A percentile compares a stretch with the other conserved stretches of the same genome.
Conservation (phyloP, 1,284 basidiomycete species). For the Puccinia horiana region DNA sequence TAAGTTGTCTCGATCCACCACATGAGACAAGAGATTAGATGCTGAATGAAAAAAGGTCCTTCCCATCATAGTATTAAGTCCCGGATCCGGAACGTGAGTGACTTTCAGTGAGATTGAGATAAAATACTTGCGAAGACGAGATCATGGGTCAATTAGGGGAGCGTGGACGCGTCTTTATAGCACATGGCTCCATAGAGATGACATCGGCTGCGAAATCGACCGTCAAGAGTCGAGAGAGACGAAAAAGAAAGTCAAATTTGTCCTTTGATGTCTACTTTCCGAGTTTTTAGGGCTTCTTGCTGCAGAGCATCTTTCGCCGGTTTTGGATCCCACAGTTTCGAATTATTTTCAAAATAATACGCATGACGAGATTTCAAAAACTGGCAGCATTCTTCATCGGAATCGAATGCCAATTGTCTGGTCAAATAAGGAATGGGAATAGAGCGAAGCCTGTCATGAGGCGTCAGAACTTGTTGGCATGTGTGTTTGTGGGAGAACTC, state of each 20-base stretch:
- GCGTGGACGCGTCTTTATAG: not conserved
- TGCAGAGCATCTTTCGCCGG: conserved; percentile 60
- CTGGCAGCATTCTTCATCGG: conserved; percentile 66
- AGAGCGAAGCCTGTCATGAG: conserved; percentile 69
- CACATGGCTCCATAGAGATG: not conserved
- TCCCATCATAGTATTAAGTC: not conserved
- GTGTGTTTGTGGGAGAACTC: not conserved
- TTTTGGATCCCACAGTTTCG: conserved; percentile 62
- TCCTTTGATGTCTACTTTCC: conserved; percentile 64
- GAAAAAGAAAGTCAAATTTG: conserved; percentile 57
- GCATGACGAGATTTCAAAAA: conserved; percentile 75
- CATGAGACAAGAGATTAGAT: not conserved
- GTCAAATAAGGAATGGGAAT: conserved; percentile 76
- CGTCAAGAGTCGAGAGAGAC: not conserved
- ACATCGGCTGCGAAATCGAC: not conserved
- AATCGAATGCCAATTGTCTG: conserved; percentile 80
- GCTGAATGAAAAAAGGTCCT: conserved; percentile 3
- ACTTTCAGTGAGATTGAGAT: not conserved
- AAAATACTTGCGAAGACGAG: conserved; percentile 9
- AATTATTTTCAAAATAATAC: conserved; percentile 56
- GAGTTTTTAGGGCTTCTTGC: conserved; percentile 60
- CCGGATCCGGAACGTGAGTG: not conserved
- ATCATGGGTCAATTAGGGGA: not conserved
- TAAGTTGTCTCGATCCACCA: not conserved
- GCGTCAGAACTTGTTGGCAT: conserved; percentile 21